A percentile compares a stretch with the other conserved stretches of the same genome.
Conservation (phyloP, 768 basidiomycete genomes). For the Galerina sulciceps region DNA sequence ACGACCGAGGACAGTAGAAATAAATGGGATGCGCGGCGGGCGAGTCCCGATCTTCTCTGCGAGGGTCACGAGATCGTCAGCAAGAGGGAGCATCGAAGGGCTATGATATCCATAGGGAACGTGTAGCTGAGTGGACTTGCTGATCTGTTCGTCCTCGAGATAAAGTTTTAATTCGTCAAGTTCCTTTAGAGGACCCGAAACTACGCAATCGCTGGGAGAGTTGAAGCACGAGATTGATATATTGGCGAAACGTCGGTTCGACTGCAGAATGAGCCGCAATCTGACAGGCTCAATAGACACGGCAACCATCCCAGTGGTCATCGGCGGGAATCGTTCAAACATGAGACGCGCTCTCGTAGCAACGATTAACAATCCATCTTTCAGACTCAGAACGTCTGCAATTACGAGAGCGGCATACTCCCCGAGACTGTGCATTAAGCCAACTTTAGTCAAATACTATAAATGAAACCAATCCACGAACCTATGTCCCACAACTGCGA, state of each 20-base stretch:
- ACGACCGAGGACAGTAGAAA: slow-evolving; percentile 63
- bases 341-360: slow-evolving; percentile 64
- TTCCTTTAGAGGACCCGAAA: slow-evolving; percentile 57
- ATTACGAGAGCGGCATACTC: slow-evolving; percentile 75
- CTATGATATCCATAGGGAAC: slow-evolving; percentile 74
- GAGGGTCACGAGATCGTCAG: slow-evolving; percentile 49
- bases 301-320: slow-evolving; percentile 65
- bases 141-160: slow-evolving; percentile 38
- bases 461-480: slow-evolving; percentile 30
- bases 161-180: slow-evolving; percentile 44
- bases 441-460: slow-evolving; percentile 11
- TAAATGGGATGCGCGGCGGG: slow-evolving; percentile 58
- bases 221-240: slow-evolving; percentile 67
- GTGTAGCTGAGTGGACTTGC: slow-evolving; percentile 47
- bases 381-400: slow-evolving; percentile 60
- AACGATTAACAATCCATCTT: slow-evolving; percentile 61
- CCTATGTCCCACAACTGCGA: slow-evolving; percentile 77
- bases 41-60: slow-evolving; percentile 40
- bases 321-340: slow-evolving; percentile 45
- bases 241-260: slow-evolving; percentile 35
- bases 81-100: slow-evolving; percentile 60
- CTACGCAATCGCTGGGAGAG: slow-evolving; percentile 56
- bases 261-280: slow-evolving; percentile 37
- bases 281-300: slow-evolving; percentile 41
- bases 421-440: slow-evolving; percentile 55